These are phyloP conservation scores for Mortierella sp. DNA, from an alignment of 371 early-diverging fungal species.

Conservation along the genomic window DNA sequence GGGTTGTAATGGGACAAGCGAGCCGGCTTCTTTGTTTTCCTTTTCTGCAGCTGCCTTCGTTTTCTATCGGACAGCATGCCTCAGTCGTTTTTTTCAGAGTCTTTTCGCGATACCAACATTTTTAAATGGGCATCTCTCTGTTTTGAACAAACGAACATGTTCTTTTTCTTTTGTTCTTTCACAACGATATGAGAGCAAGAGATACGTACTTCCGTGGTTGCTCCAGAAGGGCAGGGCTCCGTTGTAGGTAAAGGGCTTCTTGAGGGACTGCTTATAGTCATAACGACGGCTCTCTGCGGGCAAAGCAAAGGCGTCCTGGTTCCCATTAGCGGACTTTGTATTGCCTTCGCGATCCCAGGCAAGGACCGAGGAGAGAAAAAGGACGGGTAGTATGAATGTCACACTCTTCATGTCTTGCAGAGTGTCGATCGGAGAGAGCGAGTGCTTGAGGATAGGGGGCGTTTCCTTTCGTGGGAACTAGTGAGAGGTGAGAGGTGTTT, in stretches of 20 bases:
- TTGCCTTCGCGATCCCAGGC: conserved; percentile 39
- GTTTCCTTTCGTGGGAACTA: not conserved
- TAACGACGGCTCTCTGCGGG: conserved; percentile 33
- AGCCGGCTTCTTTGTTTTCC: no score
- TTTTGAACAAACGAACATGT: no score
- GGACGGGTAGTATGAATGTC: conserved; percentile 21
- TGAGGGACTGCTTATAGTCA: conserved; percentile 53
- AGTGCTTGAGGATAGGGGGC: not conserved
- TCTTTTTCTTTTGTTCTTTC: not conserved
- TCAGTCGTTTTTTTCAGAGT: not conserved
- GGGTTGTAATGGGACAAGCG: no score
- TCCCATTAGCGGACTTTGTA: not conserved
- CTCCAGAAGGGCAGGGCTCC: conserved; percentile 47
- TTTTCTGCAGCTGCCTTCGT: not conserved
- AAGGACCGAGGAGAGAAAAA: conserved; percentile 27
- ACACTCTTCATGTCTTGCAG: conserved; percentile 25
- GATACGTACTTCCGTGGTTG: conserved; percentile 32
- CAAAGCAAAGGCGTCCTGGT: not conserved
- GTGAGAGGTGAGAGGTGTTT: not conserved
- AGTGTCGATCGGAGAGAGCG: not conserved
- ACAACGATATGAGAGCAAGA: not conserved
- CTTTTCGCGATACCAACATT: not conserved
- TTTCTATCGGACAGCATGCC: not conserved
- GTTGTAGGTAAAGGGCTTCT: conserved; percentile 53
- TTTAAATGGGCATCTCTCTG: not conserved